Evolutionary conservation across 306 rosid species (phyloP).

Genomic region (Leucaena leucocephala): DNA sequence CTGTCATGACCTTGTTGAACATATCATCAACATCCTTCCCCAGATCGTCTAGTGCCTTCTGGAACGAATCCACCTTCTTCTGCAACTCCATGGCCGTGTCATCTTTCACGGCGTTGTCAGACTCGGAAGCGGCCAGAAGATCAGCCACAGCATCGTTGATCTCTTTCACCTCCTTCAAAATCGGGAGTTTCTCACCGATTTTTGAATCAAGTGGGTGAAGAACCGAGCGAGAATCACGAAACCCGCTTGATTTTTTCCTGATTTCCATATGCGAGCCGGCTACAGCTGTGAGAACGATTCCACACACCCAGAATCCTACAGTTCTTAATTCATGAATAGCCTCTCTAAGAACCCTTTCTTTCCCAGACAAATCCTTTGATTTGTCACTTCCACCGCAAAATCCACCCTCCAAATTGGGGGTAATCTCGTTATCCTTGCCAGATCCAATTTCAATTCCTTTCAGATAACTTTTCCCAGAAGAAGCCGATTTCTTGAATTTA

Average conservation of each 20-base stretch:
- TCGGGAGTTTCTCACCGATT: constrained; percentile 33
- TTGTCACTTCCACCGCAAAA: constrained; percentile 29
- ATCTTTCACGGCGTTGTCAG: constrained; percentile 33
- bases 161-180: constrained; percentile 58
- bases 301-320: constrained; percentile 60
- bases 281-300: constrained; percentile 55
- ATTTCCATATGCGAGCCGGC: constrained; percentile 45
- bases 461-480: constrained; percentile 41
- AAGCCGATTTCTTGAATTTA: constrained; percentile 44
- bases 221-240: neutral
- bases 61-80: constrained; percentile 50
- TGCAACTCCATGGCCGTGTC: constrained; percentile 49
- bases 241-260: constrained; percentile 42
- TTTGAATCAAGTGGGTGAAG: constrained; percentile 38
- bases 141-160: constrained; percentile 53
- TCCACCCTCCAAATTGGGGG: constrained; percentile 32
- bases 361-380: constrained; percentile 30
- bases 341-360: constrained; percentile 46
- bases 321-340: constrained; percentile 55
- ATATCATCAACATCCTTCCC: constrained; percentile 57
- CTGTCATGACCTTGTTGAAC: constrained; percentile 58
- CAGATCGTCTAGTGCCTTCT: constrained; percentile 52
- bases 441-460: constrained; percentile 45
- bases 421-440: constrained; percentile 16
- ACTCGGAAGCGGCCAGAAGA: constrained; percentile 41